Evolutionary conservation across 805 yeast species (phyloP).

Genomic region (baker's yeast (Saccharomyces cerevisiae)): DNA sequence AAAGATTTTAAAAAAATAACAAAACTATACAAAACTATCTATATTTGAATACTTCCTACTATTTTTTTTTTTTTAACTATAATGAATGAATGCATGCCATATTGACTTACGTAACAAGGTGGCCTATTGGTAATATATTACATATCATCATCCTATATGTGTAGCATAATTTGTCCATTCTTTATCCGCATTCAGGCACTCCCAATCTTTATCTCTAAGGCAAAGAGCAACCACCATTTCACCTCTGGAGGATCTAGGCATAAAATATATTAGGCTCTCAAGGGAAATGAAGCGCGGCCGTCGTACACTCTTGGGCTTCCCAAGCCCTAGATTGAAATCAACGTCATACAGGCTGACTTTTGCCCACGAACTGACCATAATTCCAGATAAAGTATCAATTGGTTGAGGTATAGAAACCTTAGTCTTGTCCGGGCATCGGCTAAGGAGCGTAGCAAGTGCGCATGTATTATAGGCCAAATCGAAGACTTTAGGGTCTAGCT

Average conservation of each 20-base stretch:
- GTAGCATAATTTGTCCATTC: neutral
- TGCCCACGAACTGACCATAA: neutral
- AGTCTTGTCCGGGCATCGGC: neutral
- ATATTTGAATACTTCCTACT: too few relatives aligned
- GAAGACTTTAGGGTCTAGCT: neutral
- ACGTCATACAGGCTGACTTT: neutral
- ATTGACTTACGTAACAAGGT: too few relatives aligned
- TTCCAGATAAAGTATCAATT: neutral
- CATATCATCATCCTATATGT: neutral
- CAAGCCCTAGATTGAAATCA: neutral
- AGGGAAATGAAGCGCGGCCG: neutral
- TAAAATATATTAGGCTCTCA: neutral
- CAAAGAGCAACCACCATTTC: neutral
- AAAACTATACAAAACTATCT: too few relatives aligned
- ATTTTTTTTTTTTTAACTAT: too few relatives aligned
- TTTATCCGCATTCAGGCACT: neutral
- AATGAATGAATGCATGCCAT: too few relatives aligned
- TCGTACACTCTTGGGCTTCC: neutral
- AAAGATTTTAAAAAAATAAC: too few relatives aligned
- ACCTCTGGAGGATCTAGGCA: neutral
- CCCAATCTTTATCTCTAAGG: neutral
- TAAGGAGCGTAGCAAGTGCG: neutral
- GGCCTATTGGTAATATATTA: neutral
- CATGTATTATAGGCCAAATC: neutral
- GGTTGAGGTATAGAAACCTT: neutral